Evolutionary conservation across 495 filamentous ascomycete species (phyloP).

Genomic region (Penicillium cataractarum): DNA sequence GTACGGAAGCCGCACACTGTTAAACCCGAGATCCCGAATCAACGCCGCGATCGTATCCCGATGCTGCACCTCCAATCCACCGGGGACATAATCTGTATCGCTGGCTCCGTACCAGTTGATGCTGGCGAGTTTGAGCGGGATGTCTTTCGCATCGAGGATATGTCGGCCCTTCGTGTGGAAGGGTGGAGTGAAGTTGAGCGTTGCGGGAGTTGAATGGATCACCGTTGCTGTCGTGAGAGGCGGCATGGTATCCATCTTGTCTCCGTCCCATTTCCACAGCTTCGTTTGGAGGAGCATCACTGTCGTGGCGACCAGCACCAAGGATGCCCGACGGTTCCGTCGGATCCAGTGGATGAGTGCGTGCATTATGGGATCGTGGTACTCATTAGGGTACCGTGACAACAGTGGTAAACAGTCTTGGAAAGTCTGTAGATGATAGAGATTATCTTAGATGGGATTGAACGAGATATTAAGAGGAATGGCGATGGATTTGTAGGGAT

Average conservation of each 20-base stretch:
- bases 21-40: constrained; percentile 60
- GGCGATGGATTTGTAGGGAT: not conserved
- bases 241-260: not conserved
- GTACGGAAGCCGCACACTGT: constrained; percentile 66
- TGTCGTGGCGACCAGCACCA: not conserved
- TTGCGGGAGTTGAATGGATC: not conserved
- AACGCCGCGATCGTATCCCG: constrained; percentile 55
- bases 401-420: not conserved
- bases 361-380: not conserved
- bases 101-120: constrained; percentile 68
- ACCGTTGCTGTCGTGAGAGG: not conserved
- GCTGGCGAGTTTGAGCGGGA: constrained; percentile 57
- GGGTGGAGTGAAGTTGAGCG: constrained; percentile 41
- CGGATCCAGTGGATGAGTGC: constrained; percentile 12
- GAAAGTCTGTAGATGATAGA: not conserved
- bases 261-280: not conserved
- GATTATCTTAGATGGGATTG: not conserved
- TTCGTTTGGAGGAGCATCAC: not conserved
- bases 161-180: constrained; percentile 56
- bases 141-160: constrained; percentile 55
- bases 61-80: constrained; percentile 60
- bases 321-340: not conserved
- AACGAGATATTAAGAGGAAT: not conserved
- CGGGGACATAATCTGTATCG: constrained; percentile 62
- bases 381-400: not conserved